These are phyloP conservation scores for Syzygium aqueum DNA, from an alignment of 345 rosid genomes.

Conservation along the genomic window DNA sequence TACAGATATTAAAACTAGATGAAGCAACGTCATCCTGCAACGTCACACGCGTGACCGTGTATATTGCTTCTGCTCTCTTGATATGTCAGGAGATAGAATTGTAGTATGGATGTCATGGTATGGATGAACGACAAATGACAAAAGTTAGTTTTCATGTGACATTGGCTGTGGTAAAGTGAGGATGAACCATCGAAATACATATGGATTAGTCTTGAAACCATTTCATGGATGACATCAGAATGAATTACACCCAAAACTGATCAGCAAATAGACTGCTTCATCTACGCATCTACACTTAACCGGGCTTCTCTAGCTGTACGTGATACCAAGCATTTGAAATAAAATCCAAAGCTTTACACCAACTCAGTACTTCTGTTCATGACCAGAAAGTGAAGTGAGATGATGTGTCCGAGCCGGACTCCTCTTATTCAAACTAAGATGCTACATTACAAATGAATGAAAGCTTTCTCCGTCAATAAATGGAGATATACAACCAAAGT, in stretches of 20 bases:
- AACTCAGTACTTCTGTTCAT: neutral
- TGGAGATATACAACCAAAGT: neutral
- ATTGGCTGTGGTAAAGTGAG: neutral
- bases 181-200: neutral
- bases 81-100: neutral
- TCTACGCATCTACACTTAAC: neutral
- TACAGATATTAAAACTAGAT: constrained; percentile 2
- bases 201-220: neutral
- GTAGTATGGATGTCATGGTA: neutral
- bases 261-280: neutral
- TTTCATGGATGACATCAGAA: neutral
- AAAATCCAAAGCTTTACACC: neutral
- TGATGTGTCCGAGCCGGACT: neutral
- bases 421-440: neutral
- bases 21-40: neutral
- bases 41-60: neutral
- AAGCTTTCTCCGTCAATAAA: neutral
- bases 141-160: neutral
- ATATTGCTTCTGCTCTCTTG: neutral
- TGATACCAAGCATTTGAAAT: neutral
- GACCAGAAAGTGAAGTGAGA: neutral
- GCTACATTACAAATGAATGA: neutral
- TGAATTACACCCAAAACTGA: neutral
- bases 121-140: neutral
- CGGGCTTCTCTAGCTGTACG: neutral